Evolutionary conservation across 208 protist genomes (phyloP).

Genomic region (Wallacemonas sp.): DNA sequence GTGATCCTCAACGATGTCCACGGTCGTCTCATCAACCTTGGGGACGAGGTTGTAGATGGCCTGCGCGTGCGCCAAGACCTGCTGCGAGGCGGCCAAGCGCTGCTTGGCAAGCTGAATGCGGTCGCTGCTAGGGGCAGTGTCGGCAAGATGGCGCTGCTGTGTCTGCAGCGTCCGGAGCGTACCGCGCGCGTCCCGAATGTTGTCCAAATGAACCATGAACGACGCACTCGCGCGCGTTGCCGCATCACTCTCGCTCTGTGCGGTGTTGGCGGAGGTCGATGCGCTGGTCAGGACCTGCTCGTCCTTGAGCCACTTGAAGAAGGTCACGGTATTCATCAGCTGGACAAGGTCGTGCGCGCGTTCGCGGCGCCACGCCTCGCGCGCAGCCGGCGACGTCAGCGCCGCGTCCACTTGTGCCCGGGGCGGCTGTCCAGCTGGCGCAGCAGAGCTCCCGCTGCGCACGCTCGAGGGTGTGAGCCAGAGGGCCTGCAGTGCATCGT

Average conservation of each 20-base stretch:
- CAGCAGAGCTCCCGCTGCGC: background rate
- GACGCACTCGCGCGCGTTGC: background rate
- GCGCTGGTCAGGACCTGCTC: conserved; percentile 17
- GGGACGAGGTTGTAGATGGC: conserved; percentile 3
- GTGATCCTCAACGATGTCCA: too few relatives aligned
- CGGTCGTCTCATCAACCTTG: conserved; percentile 16
- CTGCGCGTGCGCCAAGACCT: conserved; percentile 3
- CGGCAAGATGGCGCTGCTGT: background rate
- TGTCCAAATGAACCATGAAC: background rate
- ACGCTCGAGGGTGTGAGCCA: background rate
- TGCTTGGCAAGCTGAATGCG: background rate
- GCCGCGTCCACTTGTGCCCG: background rate
- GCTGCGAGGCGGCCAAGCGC: conserved; percentile 7
- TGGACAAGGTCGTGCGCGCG: conserved; percentile 24
- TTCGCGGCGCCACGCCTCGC: conserved; percentile 6
- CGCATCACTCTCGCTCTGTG: too few relatives aligned
- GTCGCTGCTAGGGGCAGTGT: background rate
- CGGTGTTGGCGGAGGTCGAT: too few relatives aligned
- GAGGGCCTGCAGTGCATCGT: background rate
- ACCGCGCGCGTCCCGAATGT: background rate
- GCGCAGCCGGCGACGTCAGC: conserved; percentile 2
- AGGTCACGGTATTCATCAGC: conserved; percentile 33
- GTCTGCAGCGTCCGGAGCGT: background rate
- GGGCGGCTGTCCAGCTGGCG: background rate
- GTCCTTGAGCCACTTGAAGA: conserved; percentile 57